Conservation (phyloP, 2,329 filamentous ascomycete genomes). For the Albifimbria verrucaria region DNA sequence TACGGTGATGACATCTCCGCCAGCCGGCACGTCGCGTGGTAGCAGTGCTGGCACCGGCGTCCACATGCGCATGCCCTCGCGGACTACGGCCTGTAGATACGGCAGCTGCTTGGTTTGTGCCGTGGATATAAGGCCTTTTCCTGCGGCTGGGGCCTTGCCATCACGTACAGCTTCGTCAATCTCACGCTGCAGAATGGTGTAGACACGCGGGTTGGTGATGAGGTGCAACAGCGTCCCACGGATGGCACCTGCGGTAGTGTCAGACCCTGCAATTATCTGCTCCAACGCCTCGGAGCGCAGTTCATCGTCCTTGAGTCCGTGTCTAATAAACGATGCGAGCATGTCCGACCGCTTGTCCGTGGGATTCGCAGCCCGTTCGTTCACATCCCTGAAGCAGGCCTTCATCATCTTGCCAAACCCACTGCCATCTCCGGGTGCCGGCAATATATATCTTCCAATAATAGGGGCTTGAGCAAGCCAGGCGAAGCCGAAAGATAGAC, state of each 20-base stretch:
- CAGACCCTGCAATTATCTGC: slow-evolving; percentile 33
- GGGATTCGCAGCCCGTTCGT: slow-evolving; percentile 19
- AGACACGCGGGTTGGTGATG: slow-evolving; percentile 44
- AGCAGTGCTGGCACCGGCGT: slow-evolving; percentile 38
- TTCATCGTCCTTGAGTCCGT: slow-evolving; percentile 30
- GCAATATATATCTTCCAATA: slow-evolving; percentile 22
- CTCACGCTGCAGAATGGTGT: slow-evolving; percentile 38
- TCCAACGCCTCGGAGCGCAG: slow-evolving; percentile 28
- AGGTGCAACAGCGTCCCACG: slow-evolving; percentile 49
- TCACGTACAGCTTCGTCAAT: slow-evolving; percentile 44
- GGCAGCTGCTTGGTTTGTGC: slow-evolving; percentile 35
- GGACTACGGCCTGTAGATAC: slow-evolving; percentile 48
- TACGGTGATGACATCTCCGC: slow-evolving; percentile 26
- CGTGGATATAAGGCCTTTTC: slow-evolving; percentile 32
- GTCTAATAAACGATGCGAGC: slow-evolving; percentile 38
- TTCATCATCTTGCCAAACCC: slow-evolving; percentile 33
- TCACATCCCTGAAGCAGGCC: slow-evolving; percentile 22
- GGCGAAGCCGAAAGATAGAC: slow-evolving; percentile 22
- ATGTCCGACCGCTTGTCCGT: slow-evolving; percentile 31
- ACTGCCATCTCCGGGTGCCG: slow-evolving; percentile 21
- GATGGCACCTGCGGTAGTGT: slow-evolving; percentile 33
- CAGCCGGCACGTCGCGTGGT: slow-evolving; percentile 24
- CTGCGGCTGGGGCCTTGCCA: slow-evolving; percentile 32
- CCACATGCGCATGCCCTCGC: slow-evolving; percentile 44
- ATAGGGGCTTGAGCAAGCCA: slow-evolving; percentile 24